Base-by-base conservation (phyloP, 2,329 filamentous ascomycete species). In the Lachnellula arida region DNA sequence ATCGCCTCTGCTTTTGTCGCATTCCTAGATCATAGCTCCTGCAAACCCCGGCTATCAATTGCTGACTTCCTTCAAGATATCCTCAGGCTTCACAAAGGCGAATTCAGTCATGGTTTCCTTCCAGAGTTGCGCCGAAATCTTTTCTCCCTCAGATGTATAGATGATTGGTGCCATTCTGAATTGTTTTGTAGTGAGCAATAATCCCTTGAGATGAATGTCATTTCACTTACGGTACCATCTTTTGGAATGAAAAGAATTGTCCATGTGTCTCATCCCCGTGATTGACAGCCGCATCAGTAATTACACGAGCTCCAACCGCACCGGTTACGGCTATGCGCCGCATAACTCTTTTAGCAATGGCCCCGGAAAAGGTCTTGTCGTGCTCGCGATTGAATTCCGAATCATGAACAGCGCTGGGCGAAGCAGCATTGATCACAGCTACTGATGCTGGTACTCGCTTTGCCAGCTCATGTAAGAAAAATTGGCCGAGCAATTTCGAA, bases 71-170 rank as follows among this genome's bases (percentile, higher is more conserved):
- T 39, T 17, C 14, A 53, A 2, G 14, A 53, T 37, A 39, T 40
- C 25, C 17, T 46, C 51, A 0, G 37, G 28, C 14, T 32, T 14
- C 39, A 53, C 53, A 51, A 56, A 59, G 12, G 53, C 40, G 4
- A 56, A 32, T 34, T 59, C 56, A 9, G 32, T 47, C 56, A 56
- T 56, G 11, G 53, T 56, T 28, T 56, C 56, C 46, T 53, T 14
- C 56, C 50, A 59, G 9, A 56, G 53, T 22, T 35, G 12, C 6
- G 42, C 43, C 6, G 40, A 39, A 17, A 53, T 11, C 9, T 34
- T 43, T 3, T 42, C 37, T n/a, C 37, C 50, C 43, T 53, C 39
- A 2, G 25, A 25, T 14, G n/a, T 55, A 37, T 55, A 58, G 17
- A 56, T 34, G 12, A 56, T 49, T 5, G 53, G 49, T 8, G 53